Evolutionary conservation across 164 flowering plant genomes (phyloP).

Genomic region (Umbilicus rupestris): DNA sequence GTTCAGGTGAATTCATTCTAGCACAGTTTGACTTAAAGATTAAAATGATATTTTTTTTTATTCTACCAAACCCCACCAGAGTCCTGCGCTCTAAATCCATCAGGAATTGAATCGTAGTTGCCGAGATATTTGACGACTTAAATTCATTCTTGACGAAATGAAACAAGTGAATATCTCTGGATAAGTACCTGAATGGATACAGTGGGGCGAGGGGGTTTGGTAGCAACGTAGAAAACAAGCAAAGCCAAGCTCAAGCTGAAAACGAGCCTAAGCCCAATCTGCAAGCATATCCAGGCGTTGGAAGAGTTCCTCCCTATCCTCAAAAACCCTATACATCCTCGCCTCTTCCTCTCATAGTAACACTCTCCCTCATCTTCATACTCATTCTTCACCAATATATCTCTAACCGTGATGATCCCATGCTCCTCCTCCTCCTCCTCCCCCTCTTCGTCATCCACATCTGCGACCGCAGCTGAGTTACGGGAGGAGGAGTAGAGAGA

Average conservation of each 20-base stretch:
- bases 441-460: constrained; percentile 13
- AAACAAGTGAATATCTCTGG: no score
- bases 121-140: no score
- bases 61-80: no score
- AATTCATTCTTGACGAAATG: no score
- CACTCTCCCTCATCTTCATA: constrained; percentile 13
- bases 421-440: not conserved
- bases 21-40: no score
- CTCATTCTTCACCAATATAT: constrained; percentile 6
- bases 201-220: constrained; percentile 65
- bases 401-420: not conserved
- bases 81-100: no score
- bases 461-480: not conserved
- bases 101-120: no score
- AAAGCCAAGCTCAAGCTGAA: constrained; percentile 55
- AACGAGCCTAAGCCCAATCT: constrained; percentile 54
- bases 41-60: no score
- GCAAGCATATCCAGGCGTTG: constrained; percentile 42
- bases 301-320: constrained; percentile 37
- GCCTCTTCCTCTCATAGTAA: not conserved
- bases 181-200: constrained; percentile 47
- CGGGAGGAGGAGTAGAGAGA: constrained; percentile 46
- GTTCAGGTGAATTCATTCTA: no score
- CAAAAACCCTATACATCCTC: constrained; percentile 34
- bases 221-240: constrained; percentile 61